A percentile compares a stretch with the other conserved stretches of the same genome.
Evolutionary conservation across 2,329 filamentous ascomycete species (phyloP).

Genomic region (Pseudogymnoascus sp.): DNA sequence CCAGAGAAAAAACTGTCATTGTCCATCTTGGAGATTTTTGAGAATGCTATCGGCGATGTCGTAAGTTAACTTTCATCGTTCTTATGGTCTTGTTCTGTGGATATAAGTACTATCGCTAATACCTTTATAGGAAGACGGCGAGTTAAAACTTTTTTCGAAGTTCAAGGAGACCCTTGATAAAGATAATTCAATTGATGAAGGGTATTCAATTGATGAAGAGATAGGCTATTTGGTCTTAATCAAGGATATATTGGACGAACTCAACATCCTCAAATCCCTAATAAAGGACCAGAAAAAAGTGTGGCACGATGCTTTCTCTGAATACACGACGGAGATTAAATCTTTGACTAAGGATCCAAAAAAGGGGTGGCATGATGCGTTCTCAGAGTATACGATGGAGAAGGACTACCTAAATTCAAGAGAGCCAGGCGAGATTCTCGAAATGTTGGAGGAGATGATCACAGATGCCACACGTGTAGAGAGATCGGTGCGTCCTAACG

Average conservation of each 20-base stretch:
- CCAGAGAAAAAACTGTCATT: neutral
- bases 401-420: constrained; percentile 7
- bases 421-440: constrained; percentile 10
- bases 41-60: neutral
- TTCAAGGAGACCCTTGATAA: neutral
- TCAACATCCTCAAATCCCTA: constrained; percentile 8
- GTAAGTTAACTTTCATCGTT: neutral
- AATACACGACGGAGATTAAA: constrained; percentile 8
- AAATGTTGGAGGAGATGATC: constrained; percentile 10
- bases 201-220: neutral
- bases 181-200: too few relatives aligned
- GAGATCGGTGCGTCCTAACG: neutral
- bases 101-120: neutral
- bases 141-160: neutral
- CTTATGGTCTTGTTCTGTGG: too few relatives aligned
- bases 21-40: neutral
- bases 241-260: constrained; percentile 20
- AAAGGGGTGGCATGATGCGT: constrained; percentile 11
- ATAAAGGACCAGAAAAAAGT: neutral
- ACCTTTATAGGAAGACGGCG: neutral
- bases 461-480: constrained; percentile 14
- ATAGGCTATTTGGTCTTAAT: constrained; percentile 1
- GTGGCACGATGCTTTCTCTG: neutral
- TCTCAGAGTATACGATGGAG: constrained; percentile 8
- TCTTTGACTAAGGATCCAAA: constrained; percentile 13